A percentile compares a stretch with the other conserved stretches of the same genome.
phyloP scores from a whole-genome alignment of 768 basidiomycete species.

The Amanita fuliginea region DNA sequence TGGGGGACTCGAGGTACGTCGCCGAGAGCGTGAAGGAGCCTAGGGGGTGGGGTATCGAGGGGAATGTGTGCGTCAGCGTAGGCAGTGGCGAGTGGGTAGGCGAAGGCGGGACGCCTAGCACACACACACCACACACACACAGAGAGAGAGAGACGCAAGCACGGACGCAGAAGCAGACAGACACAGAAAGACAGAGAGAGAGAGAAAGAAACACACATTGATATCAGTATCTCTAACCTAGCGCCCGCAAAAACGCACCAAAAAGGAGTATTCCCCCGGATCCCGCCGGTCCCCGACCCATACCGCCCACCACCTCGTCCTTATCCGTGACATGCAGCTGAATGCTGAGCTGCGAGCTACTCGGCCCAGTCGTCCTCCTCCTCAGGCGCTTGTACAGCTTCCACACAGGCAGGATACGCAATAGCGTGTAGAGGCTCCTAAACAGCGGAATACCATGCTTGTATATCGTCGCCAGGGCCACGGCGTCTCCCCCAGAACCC shows the following conservation, averaged over 20 bases:
- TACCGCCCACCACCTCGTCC: conserved; percentile 10
- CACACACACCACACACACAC: background rate
- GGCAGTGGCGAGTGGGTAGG: conserved; percentile 25
- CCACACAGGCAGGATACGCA: conserved; percentile 71
- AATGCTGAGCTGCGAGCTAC: conserved; percentile 35
- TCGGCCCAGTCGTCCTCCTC: conserved; percentile 18
- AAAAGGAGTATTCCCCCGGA: conserved; percentile 20
- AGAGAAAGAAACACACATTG: background rate
- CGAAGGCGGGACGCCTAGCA: conserved; percentile 27
- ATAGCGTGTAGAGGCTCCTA: conserved; percentile 61
- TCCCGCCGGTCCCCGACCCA: background rate
- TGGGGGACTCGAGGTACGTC: conserved; percentile 55
- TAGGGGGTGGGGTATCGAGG: conserved; percentile 54
- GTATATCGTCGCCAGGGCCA: conserved; percentile 68
- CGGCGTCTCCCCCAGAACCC: conserved; percentile 9
- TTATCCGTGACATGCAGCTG: conserved; percentile 30
- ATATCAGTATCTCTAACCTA: background rate
- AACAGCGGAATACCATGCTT: conserved; percentile 79
- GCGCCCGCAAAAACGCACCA: conserved; percentile 15
- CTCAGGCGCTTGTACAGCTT: conserved; percentile 55
- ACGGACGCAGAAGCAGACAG: no score
- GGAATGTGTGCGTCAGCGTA: conserved; percentile 49
- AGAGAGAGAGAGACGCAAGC: no score
- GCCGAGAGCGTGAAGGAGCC: conserved; percentile 53
- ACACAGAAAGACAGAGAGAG: no score